These are phyloP conservation scores for Onygenales sp. DNA, from an alignment of 2,329 filamentous ascomycete genomes.

Conservation along the genomic window DNA sequence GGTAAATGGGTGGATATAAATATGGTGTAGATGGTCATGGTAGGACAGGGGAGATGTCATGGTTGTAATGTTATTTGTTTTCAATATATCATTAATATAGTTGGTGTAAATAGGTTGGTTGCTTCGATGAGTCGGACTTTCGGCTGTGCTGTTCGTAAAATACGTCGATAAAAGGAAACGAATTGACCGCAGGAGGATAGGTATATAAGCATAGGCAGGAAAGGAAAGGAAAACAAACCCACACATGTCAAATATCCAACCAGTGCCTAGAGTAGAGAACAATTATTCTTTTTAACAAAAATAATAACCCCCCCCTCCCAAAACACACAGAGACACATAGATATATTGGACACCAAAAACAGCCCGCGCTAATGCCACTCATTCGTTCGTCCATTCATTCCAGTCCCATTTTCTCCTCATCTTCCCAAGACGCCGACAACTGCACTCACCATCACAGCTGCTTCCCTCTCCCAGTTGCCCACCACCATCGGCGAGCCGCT, in stretches of 20 bases:
- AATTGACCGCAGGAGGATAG: neutral
- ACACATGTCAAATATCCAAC: too few species aligned
- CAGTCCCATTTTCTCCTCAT: slow-evolving; percentile 9
- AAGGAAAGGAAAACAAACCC: too few species aligned
- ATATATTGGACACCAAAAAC: neutral
- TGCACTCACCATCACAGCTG: slow-evolving; percentile 87
- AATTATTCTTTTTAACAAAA: too few species aligned
- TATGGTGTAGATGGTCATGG: neutral
- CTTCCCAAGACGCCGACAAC: slow-evolving; percentile 52
- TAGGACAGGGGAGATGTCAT: too few species aligned
- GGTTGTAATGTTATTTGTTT: too few species aligned
- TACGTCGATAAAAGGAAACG: neutral
- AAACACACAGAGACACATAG: neutral
- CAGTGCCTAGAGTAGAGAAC: too few species aligned
- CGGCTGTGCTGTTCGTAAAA: too few species aligned
- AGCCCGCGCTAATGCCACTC: neutral
- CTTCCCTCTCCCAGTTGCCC: slow-evolving; percentile 74
- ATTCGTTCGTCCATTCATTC: neutral
- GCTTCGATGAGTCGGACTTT: too few species aligned
- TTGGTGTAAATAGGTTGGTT: neutral
- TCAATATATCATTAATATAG: neutral
- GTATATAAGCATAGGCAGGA: neutral
- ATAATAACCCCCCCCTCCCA: neutral
- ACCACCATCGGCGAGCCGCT: slow-evolving; percentile 33
- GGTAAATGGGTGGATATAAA: neutral